These are phyloP conservation scores for Panicum hallii DNA, from an alignment of 202 grass and related monocot species.

Conservation along the genomic window DNA sequence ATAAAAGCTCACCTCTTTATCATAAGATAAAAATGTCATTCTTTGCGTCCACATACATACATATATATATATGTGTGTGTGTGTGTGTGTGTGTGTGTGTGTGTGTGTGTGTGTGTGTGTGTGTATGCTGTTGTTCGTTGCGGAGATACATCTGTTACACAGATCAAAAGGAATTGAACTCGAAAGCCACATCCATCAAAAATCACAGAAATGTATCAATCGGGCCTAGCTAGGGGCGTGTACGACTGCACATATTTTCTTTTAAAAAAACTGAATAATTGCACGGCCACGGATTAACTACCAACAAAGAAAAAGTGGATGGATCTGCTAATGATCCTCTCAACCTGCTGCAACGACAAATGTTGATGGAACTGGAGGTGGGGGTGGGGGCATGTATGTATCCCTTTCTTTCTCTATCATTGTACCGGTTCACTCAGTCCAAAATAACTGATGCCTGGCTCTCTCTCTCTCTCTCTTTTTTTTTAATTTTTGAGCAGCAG, in stretches of 20 bases:
- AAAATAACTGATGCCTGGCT: neutral
- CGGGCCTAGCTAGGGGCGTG: neutral
- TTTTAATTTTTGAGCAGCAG: neutral
- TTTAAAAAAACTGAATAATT: conserved; percentile 12
- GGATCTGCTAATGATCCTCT: neutral
- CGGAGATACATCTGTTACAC: neutral
- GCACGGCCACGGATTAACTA: conserved; percentile 13
- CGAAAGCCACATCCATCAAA: neutral
- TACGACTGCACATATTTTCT: neutral
- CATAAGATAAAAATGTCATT: neutral
- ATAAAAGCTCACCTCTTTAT: neutral
- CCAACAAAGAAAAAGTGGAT: neutral
- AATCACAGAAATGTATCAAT: neutral
- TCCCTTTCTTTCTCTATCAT: neutral
- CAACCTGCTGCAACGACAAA: neutral
- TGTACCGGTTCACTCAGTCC: neutral
- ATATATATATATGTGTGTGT: too few species aligned
- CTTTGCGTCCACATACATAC: neutral
- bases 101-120: too few species aligned
- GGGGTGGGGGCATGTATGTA: neutral
- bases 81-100: too few species aligned
- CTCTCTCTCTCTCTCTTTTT: too few species aligned
- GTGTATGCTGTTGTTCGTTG: neutral
- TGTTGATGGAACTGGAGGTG: neutral
- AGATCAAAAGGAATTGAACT: neutral